Conservation (phyloP, 306 rosid species). For the Rosa chinensis region DNA sequence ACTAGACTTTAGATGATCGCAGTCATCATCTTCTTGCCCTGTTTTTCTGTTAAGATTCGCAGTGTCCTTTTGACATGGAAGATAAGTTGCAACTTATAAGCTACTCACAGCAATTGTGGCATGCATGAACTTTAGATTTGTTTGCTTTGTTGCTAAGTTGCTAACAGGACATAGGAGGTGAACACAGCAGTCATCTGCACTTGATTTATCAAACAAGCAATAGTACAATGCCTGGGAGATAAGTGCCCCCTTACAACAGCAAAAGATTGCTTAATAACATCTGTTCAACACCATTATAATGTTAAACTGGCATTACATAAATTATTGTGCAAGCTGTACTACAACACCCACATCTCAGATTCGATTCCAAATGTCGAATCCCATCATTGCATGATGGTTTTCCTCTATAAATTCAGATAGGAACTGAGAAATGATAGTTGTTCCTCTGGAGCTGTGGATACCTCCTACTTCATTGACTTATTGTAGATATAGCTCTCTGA, state of each 20-base stretch:
- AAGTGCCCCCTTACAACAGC: background rate
- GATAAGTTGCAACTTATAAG: no score
- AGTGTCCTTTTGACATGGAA: background rate
- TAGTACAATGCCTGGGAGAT: background rate
- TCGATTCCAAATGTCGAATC: background rate
- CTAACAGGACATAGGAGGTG: background rate
- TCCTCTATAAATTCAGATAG: background rate
- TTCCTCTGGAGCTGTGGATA: conserved; percentile 1
- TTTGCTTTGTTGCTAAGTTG: background rate
- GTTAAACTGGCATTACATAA: background rate
- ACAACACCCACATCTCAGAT: conserved; percentile 2
- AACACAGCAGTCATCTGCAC: background rate
- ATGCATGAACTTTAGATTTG: background rate
- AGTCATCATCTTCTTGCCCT: background rate
- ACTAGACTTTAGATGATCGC: background rate
- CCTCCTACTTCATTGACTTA: conserved; percentile 1
- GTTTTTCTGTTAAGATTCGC: background rate
- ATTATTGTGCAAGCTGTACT: background rate
- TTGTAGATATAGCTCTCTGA: background rate
- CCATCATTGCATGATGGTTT: conserved; percentile 4
- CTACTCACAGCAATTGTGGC: background rate
- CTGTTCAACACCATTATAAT: background rate
- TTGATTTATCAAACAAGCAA: background rate
- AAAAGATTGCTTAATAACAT: background rate
- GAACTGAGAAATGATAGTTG: background rate